Base-by-base conservation (phyloP, 177 flowering plant genomes). In the Vitis hybrid region DNA sequence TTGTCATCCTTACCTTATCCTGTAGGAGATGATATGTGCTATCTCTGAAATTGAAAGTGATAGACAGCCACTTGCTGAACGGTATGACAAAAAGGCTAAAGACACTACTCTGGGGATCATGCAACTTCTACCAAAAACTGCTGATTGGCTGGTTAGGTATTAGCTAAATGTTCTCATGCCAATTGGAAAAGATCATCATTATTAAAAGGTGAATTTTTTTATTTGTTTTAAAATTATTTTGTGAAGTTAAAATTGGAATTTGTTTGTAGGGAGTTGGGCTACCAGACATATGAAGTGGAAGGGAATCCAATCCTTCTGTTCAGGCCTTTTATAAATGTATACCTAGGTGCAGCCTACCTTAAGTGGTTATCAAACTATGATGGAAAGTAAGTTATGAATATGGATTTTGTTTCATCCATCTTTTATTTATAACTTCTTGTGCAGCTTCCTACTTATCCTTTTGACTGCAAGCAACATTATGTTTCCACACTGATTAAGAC, bases 41-140 rank as follows among this genome's bases (percentile, higher is more conserved):
- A 77, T 92, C 74, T 90, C 94, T 60, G 94, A 87, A 79, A 92
- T 94, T 77, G 95, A 83, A 78, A 94, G 97, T 83, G 88, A 83
- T 66, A 81, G 97, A 72, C 90, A 86, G 75, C 92, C 73, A 18
- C 87, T 94, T 60, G 85, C 87, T 10, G 78, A 61, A 22, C 82
- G 80, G 16, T 86, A 85, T 76, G 74, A 88, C 70, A 79, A 75
- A 52, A 92, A 91, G 78, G 72, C 76, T 14, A 91, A 91, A 81
- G 86, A 88, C 39, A 75, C 82, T 11, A 81, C 82, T 18, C 6
- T 85, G 45, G 98, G 98, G 51, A 74, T 94, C 62, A 86, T 94
- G 97, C 97, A 88, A 74, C 75, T 94, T 62, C 77, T 76, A 15
- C 91, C 85, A 67, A 80, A 84, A 76, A 89, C 83, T 68, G 97